Evolutionary conservation across 176 grass and related monocot species (phyloP).

Genomic region (Juncus effusus): DNA sequence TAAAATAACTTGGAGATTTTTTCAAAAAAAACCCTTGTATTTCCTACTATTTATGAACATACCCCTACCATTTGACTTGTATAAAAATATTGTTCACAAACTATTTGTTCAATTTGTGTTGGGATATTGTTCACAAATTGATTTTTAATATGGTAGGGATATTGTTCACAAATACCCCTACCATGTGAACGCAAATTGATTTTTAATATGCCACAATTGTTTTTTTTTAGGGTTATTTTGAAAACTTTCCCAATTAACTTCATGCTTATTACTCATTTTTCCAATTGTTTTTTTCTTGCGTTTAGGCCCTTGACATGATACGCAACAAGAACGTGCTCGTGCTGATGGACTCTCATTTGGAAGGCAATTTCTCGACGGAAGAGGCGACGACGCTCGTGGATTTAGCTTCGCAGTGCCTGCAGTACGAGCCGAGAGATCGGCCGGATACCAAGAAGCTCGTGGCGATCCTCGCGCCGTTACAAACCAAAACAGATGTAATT

Average conservation of each 20-base stretch:
- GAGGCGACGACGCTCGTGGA: slow-evolving; percentile 74
- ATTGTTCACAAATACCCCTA: too few relatives aligned
- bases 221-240: too few relatives aligned
- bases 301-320: slow-evolving; percentile 96
- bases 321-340: slow-evolving; percentile 48
- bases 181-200: too few relatives aligned
- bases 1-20: too few relatives aligned
- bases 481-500: slow-evolving; percentile 84
- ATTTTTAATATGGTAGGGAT: too few relatives aligned
- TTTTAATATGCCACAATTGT: too few relatives aligned
- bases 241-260: too few relatives aligned
- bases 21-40: too few relatives aligned
- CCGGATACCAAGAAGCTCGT: slow-evolving; percentile 68
- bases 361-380: slow-evolving; percentile 86
- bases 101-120: too few relatives aligned
- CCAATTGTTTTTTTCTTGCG: too few relatives aligned
- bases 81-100: background rate
- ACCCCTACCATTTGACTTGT: background rate
- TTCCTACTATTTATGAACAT: background rate
- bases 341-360: slow-evolving; percentile 97
- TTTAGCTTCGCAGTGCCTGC: slow-evolving; percentile 79
- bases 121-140: too few relatives aligned
- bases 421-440: slow-evolving; percentile 95
- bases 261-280: too few relatives aligned
- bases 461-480: slow-evolving; percentile 55